A percentile compares a stretch with the other conserved stretches of the same genome.
phyloP scores from a whole-genome alignment of 2,329 filamentous ascomycete genomes.

The Fusarium subtropicale region DNA sequence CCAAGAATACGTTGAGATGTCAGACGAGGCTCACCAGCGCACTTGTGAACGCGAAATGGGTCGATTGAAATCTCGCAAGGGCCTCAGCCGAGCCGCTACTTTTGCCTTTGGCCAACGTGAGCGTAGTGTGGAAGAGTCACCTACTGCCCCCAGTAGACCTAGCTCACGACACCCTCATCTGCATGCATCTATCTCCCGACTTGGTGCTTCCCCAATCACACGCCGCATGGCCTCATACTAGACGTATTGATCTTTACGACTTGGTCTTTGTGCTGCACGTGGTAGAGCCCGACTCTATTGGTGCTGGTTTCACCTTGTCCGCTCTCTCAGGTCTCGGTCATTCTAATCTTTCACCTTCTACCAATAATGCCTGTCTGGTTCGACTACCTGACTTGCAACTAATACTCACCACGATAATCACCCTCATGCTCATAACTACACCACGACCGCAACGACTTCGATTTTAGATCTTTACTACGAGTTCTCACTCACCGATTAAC shows the following conservation, averaged over 20 bases:
- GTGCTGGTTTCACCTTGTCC: slow-evolving; percentile 47
- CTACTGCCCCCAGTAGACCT: slow-evolving; percentile 63
- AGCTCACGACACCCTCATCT: slow-evolving; percentile 51
- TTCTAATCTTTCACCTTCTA: slow-evolving; percentile 21
- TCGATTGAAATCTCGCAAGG: slow-evolving; percentile 89
- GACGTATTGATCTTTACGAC: slow-evolving; percentile 44
- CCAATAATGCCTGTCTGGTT: slow-evolving; percentile 30
- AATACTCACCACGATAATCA: slow-evolving; percentile 33
- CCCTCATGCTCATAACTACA: slow-evolving; percentile 44
- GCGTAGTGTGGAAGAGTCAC: slow-evolving; percentile 67
- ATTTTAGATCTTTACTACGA: slow-evolving; percentile 46
- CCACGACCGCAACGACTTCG: slow-evolving; percentile 48
- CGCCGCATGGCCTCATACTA: slow-evolving; percentile 75
- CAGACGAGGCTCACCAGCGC: slow-evolving; percentile 87
- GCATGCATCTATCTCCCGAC: slow-evolving; percentile 56
- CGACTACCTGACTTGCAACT: slow-evolving; percentile 27
- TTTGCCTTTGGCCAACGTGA: slow-evolving; percentile 90
- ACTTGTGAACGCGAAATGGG: slow-evolving; percentile 96
- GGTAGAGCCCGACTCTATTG: slow-evolving; percentile 38
- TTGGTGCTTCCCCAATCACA: slow-evolving; percentile 59
- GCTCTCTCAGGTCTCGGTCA: slow-evolving; percentile 39
- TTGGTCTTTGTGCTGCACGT: slow-evolving; percentile 46
- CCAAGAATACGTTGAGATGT: slow-evolving; percentile 97
- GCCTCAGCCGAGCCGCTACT: slow-evolving; percentile 87
- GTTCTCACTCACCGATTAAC: slow-evolving; percentile 40